Evolutionary conservation across 805 yeast species (phyloP).

Genomic region (Suhomyces sp.): DNA sequence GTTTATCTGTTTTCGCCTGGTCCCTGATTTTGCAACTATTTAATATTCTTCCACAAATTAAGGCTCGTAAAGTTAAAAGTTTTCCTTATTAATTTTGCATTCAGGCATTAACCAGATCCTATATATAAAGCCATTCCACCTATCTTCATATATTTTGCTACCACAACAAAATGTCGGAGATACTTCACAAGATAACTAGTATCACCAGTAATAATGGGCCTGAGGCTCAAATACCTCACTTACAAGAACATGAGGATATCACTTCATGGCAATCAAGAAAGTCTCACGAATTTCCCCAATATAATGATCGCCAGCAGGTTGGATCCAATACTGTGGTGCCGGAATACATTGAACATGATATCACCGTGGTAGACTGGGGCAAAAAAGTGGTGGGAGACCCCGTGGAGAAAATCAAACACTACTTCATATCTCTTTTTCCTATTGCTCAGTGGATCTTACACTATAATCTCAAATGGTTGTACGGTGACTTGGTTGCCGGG

Average conservation of each 20-base stretch:
- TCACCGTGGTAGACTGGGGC: conserved; percentile 33
- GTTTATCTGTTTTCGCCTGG: neutral
- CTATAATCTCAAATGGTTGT: conserved; percentile 76
- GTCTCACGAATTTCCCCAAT: conserved; percentile 15
- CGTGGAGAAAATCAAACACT: conserved; percentile 35
- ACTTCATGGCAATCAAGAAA: conserved; percentile 7
- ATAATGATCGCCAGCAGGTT: conserved; percentile 3
- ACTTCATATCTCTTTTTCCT: conserved; percentile 70
- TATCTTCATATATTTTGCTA: too few relatives aligned
- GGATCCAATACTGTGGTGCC: conserved; percentile 24
- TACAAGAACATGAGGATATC: conserved; percentile 14
- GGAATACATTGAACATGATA: conserved; percentile 33
- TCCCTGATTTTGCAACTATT: neutral
- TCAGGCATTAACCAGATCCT: neutral
- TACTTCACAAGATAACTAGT: conserved; percentile 10
- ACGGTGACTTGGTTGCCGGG: conserved; percentile 85
- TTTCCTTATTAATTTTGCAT: neutral
- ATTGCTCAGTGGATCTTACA: conserved; percentile 80
- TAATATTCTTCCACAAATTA: neutral
- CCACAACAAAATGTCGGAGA: conserved; percentile 8
- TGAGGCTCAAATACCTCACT: conserved; percentile 21
- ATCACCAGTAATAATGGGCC: conserved; percentile 12
- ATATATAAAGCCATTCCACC: neutral
- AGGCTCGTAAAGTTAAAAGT: neutral
- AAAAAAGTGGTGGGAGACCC: conserved; percentile 37